Percentiles rank a stretch among this genome's conserved stretches.
phyloP scores from a whole-genome alignment of 2,329 filamentous ascomycete species.

The Tolypocladium pustulatum region DNA sequence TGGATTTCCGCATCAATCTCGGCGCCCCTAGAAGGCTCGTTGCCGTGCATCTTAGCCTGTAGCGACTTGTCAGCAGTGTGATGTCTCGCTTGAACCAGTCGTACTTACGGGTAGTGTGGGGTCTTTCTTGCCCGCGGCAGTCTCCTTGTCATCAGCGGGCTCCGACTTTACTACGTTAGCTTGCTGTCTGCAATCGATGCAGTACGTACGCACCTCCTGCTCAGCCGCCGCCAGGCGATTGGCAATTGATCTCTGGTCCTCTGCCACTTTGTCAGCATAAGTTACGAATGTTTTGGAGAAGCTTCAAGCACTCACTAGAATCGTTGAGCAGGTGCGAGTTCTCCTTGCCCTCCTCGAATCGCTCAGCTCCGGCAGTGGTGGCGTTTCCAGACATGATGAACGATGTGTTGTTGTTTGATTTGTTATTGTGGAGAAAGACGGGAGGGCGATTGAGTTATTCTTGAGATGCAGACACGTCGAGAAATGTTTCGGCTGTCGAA shows the following conservation, averaged over 20 bases:
- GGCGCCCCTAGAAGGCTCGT: conserved; percentile 62
- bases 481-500: neutral
- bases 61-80: conserved; percentile 1
- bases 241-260: conserved; percentile 62
- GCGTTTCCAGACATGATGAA: conserved; percentile 34
- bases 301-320: conserved; percentile 46
- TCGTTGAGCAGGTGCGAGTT: conserved; percentile 60
- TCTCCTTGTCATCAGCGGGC: conserved; percentile 34
- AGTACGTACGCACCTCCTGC: conserved; percentile 37
- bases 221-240: conserved; percentile 51
- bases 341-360: conserved; percentile 62
- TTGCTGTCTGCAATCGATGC: neutral
- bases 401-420: neutral
- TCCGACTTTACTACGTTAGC: conserved; percentile 16
- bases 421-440: neutral
- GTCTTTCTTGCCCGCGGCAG: conserved; percentile 40
- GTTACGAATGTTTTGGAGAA: too few species aligned
- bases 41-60: conserved; percentile 56
- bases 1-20: conserved; percentile 60
- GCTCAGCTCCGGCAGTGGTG: conserved; percentile 53
- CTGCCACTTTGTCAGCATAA: conserved; percentile 20
- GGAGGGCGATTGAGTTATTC: neutral
- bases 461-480: neutral
- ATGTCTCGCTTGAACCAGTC: too few species aligned
- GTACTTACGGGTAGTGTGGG: conserved; percentile 44